Evolutionary conservation across 257 asterid species (phyloP).

Genomic region (Lycium barbarum): DNA sequence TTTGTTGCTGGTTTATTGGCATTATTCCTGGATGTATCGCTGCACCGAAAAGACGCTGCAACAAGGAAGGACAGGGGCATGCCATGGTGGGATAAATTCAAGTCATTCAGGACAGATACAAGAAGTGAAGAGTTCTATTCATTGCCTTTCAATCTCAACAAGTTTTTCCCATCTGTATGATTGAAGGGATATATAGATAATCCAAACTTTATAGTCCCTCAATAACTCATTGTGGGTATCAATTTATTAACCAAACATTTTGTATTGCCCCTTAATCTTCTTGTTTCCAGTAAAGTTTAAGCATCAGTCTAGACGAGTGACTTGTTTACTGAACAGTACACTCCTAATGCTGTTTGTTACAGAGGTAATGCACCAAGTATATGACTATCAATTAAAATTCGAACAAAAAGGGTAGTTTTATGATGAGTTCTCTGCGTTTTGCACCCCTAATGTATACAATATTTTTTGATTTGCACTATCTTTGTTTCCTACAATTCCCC

Average conservation of each 20-base stretch:
- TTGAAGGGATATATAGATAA: background rate
- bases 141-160: conserved; percentile 88
- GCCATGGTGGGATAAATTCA: conserved; percentile 95
- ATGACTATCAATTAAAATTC: background rate
- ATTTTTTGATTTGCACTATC: background rate
- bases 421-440: background rate
- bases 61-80: conserved; percentile 82
- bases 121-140: conserved; percentile 91
- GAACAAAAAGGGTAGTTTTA: background rate
- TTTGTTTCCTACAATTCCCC: background rate
- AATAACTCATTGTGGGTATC: background rate
- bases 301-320: background rate
- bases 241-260: background rate
- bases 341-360: conserved; percentile 14
- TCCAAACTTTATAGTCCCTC: background rate
- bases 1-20: conserved; percentile 82
- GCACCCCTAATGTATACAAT: background rate
- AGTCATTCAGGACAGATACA: conserved; percentile 73
- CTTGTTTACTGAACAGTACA: conserved; percentile 8
- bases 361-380: background rate
- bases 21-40: conserved; percentile 61
- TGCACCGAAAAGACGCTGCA: conserved; percentile 67
- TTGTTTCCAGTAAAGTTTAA: background rate
- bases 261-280: background rate
- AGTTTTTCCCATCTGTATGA: conserved; percentile 90